Evolutionary conservation across 257 asterid genomes (phyloP).

Genomic region (Verbascum thapsus): DNA sequence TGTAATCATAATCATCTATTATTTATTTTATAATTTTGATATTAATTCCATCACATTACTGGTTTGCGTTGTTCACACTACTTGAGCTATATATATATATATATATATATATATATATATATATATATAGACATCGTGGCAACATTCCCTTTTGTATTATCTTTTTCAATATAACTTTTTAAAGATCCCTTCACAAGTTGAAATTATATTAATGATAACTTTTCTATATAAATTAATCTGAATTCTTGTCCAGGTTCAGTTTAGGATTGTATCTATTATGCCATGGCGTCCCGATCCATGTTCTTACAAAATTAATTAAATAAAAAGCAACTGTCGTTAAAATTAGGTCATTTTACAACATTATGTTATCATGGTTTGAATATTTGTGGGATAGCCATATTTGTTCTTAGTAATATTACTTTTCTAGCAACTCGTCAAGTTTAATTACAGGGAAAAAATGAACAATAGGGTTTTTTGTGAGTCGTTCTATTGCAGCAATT

Average conservation of each 20-base stretch:
- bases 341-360: slow-evolving; percentile 27
- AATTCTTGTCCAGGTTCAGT: no score
- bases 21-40: not conserved
- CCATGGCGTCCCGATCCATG: slow-evolving; percentile 10
- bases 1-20: no score
- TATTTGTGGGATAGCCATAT: no score
- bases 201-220: not conserved
- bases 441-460: slow-evolving; percentile 13
- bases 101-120: not conserved
- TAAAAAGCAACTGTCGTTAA: slow-evolving; percentile 11
- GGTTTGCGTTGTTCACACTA: not conserved
- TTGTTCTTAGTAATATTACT: not conserved
- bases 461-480: slow-evolving; percentile 16
- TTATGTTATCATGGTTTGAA: no score
- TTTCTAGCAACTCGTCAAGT: not conserved
- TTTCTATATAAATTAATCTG: not conserved
- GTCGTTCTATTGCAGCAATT: no score
- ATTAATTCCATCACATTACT: not conserved
- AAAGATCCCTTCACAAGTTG: slow-evolving; percentile 13
- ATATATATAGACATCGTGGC: slow-evolving; percentile 28
- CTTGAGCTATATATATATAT: no score
- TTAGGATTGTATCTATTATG: not conserved
- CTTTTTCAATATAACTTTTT: no score
- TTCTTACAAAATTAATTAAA: not conserved
- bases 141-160: slow-evolving; percentile 10